Evolutionary conservation across 768 basidiomycete genomes (phyloP).

Genomic region (Pholiota conissans): DNA sequence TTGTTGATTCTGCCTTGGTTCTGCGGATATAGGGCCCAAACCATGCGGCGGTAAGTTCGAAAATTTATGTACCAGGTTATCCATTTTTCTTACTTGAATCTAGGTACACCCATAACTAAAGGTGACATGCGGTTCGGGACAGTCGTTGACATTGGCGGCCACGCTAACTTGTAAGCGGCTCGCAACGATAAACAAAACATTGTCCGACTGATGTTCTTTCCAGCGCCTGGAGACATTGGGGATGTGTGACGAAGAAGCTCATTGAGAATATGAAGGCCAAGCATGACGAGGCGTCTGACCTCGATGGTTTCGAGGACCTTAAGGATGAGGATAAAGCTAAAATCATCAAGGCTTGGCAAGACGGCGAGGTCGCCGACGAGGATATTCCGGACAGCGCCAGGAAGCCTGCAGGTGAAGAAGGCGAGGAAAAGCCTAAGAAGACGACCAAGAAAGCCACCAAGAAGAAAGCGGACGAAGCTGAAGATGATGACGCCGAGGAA

Average conservation of each 20-base stretch:
- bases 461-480: conserved; percentile 28
- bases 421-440: conserved; percentile 42
- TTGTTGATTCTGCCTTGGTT: conserved; percentile 23
- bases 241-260: conserved; percentile 73
- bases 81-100: conserved; percentile 17
- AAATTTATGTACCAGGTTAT: background rate
- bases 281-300: conserved; percentile 58
- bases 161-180: conserved; percentile 60
- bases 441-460: conserved; percentile 27
- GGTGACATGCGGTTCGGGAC: conserved; percentile 73
- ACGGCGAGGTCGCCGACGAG: conserved; percentile 77
- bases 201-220: conserved; percentile 1
- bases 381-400: conserved; percentile 78
- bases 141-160: conserved; percentile 72
- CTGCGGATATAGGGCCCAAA: conserved; percentile 59
- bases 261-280: conserved; percentile 68
- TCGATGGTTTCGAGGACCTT: conserved; percentile 86
- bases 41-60: conserved; percentile 64
- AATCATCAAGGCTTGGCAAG: conserved; percentile 71
- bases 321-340: conserved; percentile 67
- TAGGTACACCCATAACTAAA: conserved; percentile 74
- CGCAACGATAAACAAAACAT: conserved; percentile 3
- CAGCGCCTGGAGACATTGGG: conserved; percentile 90
- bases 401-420: conserved; percentile 51
- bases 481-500: conserved; percentile 36